Evolutionary conservation across 495 filamentous ascomycete species (phyloP), one percentile per base, ranked within the genome.

Genomic region (Hypoxylon subgilvum): DNA sequence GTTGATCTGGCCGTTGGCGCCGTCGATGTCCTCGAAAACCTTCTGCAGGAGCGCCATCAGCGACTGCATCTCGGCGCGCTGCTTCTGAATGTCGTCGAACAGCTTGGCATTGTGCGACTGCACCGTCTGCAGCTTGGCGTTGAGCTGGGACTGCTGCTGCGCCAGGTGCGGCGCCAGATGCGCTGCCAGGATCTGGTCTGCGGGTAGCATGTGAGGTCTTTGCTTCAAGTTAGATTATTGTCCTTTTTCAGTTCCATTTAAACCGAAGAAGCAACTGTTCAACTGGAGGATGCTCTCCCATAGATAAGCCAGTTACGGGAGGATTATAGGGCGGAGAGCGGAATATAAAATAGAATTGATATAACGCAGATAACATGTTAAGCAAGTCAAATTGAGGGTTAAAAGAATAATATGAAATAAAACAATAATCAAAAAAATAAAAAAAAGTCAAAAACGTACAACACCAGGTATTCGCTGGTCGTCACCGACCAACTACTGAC

Each of bases 141-240:
- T 83, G 43, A 95, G 75, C 28, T 82, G 74, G 1, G 78, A 73
- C 31, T 86, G 80, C 48, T 88, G 82, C 47, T 81, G 72, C 6
- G 76, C 72, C 2, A 93, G 75, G 62, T 88, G 83, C 0, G 89
- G 89, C 6, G 79, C 75, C 4, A 96, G 72, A 69, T 94, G 89
- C 0, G 91, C 88, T 10, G 76, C 74, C 22, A 88, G 83, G 12
- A 96, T 69, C 4, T 80, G 72, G 16, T 80, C 68, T 0, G 91
- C 83, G 2, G 88, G 82, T n/a, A 94, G 81, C 19, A 82, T 85
- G 72, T 96, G 92, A 5, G 89, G 88, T 19, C 89, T 92, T 50
- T 47, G n/a, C n/a, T n/a, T n/a, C n/a, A n/a, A n/a, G n/a, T n/a
- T n/a, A n/a, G n/a, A n/a, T n/a, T n/a, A n/a, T n/a, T n/a, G n/a